Evolutionary conservation across 768 basidiomycete species (phyloP), one percentile per base, ranked within the genome.

Genomic region (Hemileccinum rubropunctum): DNA sequence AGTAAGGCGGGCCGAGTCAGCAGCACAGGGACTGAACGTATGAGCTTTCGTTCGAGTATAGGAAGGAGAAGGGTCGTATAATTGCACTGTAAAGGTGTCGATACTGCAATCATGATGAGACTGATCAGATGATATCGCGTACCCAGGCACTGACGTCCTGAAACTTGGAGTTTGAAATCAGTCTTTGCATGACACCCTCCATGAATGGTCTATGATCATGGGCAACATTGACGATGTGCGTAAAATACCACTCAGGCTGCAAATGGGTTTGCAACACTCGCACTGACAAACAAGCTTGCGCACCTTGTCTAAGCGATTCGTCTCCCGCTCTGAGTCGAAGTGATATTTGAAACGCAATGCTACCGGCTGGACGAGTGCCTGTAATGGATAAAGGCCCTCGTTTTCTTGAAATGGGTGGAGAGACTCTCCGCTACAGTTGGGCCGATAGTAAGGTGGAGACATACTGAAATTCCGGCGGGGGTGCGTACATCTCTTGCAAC

Each of bases 231-330:
- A 91, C 76, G 20, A 98, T 74, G 65, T 98, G 91, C 3, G 92
- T 86, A 64, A 98, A 90, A 61, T 91, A 98, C 91, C 95, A 98
- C 67, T 98, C 97, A 1, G 97, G 95, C 92, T 95, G 61, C 20
- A 42, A 47, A 55, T 23, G 35, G 20, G 30, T 45, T 27, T 30
- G 47, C 5, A 35, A 6, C 7, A 21, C 34, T 43, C 37, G 18
- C 15, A 30, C 14, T 13, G 14, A 45, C n/a, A 23, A 37, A 17
- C 35, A 7, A 28, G 13, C 9, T 35, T 37, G 37, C 48, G 46
- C 45, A 89, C 94, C 82, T 98, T 98, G 71, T 98, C 95, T 10
- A 93, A 67, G 45, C 91, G 78, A 67, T 98, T 99, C 1, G 97
- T 99, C 56, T 83, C 81, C 32, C 92, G 76, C 15, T 80, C 75